These are phyloP conservation scores for Cryomyces antarcticus DNA, from an alignment of 495 filamentous ascomycete genomes.

Conservation along the genomic window DNA sequence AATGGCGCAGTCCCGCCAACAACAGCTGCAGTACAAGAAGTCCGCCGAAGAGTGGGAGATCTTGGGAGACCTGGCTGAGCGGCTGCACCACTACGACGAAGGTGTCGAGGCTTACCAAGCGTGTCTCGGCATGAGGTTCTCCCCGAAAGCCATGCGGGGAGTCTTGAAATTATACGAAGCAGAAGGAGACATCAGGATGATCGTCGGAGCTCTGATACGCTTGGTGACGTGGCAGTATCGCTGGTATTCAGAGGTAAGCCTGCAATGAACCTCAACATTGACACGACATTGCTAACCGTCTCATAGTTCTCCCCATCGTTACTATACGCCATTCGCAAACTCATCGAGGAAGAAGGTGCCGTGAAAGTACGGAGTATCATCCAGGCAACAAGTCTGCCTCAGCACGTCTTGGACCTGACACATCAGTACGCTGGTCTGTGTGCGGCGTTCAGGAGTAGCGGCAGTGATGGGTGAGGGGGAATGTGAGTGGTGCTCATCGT, in stretches of 20 bases:
- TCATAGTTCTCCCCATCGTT: conserved; percentile 80
- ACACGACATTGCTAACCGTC: neutral
- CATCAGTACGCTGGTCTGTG: conserved; percentile 91
- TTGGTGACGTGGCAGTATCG: conserved; percentile 95
- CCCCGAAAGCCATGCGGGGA: conserved; percentile 72
- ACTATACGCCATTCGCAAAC: conserved; percentile 62
- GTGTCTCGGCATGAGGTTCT: conserved; percentile 67
- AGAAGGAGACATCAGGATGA: conserved; percentile 50
- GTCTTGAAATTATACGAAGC: conserved; percentile 59
- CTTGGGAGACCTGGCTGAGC: conserved; percentile 76
- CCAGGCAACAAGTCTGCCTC: conserved; percentile 81
- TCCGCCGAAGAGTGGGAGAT: conserved; percentile 96
- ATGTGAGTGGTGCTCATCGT: no score
- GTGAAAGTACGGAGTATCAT: conserved; percentile 95
- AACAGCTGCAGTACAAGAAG: conserved; percentile 84
- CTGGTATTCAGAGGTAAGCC: conserved; percentile 80
- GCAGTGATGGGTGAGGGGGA: conserved; percentile 72
- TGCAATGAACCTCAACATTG: neutral
- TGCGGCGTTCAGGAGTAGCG: conserved; percentile 83
- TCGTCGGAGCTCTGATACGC: conserved; percentile 61
- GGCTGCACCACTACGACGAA: conserved; percentile 76
- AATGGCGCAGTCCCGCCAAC: conserved; percentile 78
- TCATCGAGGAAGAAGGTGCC: conserved; percentile 94
- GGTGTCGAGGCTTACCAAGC: conserved; percentile 78
- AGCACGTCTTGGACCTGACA: conserved; percentile 81